Base-by-base conservation (phyloP, 352 stramenopile species). In the Globisporangium parvum region DNA sequence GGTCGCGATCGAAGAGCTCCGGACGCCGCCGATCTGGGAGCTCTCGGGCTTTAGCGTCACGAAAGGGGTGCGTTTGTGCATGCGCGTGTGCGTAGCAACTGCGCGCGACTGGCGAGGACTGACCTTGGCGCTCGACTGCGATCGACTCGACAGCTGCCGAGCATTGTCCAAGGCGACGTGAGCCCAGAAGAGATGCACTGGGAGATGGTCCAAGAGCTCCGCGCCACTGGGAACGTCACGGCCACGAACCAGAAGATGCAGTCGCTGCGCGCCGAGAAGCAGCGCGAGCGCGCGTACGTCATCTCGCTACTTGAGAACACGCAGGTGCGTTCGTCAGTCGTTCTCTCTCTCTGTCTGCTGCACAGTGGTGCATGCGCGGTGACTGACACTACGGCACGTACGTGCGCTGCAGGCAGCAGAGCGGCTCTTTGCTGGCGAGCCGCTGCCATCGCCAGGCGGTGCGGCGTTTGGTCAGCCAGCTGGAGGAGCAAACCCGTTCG, bases 41-140 rank as follows among this genome's bases (percentile, higher is more conserved):
- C 70, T 86, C n/a, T 90, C 80, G 23, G 77, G 77, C 11, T 87
- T 85, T 49, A 70, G 68, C 14, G 67, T 90, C 17, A 57, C 73
- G 33, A 88, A 88, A 67, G 80, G 73, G 33, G 76, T 87, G 60
- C 42, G 74, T 78, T 3, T 46, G 59, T 24, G 26, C 42, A 50
- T 53, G 53, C 20, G 46, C 47, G 21, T 39, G 8, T 60, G 18
- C 21, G 9, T 56, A 35, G 14, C 2, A n/a, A n/a, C n/a, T n/a
- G 39, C 6, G 39, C 20, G 14, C 10, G 31, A 37, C 31, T 11
- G 31, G 6, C 31, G 11, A 33, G 9, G 31, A 11, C 31, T 12
- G 31, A 9, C 6, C 2, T 8, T 37, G 31, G 1, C 4, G 10
- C 31, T 9, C 10, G 31, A 37, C 31, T 8, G 31, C 31, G 14